A percentile compares a stretch with the other conserved stretches of the same genome.
These are phyloP conservation scores for Lepiota brunneoincarnata DNA, from an alignment of 768 basidiomycete species.

Conservation along the genomic window DNA sequence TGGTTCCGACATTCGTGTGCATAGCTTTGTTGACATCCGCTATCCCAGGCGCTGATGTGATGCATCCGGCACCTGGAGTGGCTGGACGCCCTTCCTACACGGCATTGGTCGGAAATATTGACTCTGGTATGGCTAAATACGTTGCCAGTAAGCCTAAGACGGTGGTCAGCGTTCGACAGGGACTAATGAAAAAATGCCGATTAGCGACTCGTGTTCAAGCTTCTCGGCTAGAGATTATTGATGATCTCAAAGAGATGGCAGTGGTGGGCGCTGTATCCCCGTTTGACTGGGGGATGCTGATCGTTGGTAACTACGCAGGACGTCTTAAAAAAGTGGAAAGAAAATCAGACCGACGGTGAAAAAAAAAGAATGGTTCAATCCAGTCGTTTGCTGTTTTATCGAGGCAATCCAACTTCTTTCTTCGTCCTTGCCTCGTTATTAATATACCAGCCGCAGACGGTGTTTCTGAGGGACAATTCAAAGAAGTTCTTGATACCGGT, in stretches of 20 bases:
- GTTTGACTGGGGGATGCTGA: neutral
- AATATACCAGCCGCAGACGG: slow-evolving; percentile 31
- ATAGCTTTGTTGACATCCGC: neutral
- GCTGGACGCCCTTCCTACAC: slow-evolving; percentile 74
- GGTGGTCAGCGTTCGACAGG: neutral
- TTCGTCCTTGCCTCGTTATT: slow-evolving; percentile 2
- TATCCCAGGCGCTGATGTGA: slow-evolving; percentile 65
- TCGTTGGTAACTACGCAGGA: slow-evolving; percentile 32
- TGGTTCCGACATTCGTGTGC: neutral
- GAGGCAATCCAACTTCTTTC: slow-evolving; percentile 38
- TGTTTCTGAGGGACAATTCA: slow-evolving; percentile 49
- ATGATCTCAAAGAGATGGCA: slow-evolving; percentile 61
- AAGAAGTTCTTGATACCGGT: slow-evolving; percentile 56
- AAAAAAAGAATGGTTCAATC: slow-evolving; percentile 37
- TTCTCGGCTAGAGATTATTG: slow-evolving; percentile 66
- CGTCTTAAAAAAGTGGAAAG: slow-evolving; percentile 50
- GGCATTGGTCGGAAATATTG: slow-evolving; percentile 71
- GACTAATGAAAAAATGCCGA: neutral
- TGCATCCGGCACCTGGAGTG: slow-evolving; percentile 75
- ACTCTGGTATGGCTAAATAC: slow-evolving; percentile 68
- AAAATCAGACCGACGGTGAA: slow-evolving; percentile 48
- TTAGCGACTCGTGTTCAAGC: slow-evolving; percentile 44
- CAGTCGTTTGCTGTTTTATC: slow-evolving; percentile 67
- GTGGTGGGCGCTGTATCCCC: slow-evolving; percentile 32
- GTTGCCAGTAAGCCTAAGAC: slow-evolving; percentile 32